A percentile compares a stretch with the other conserved stretches of the same genome.
Conservation (phyloP, 345 rosid species). For the Viola odorata region DNA sequence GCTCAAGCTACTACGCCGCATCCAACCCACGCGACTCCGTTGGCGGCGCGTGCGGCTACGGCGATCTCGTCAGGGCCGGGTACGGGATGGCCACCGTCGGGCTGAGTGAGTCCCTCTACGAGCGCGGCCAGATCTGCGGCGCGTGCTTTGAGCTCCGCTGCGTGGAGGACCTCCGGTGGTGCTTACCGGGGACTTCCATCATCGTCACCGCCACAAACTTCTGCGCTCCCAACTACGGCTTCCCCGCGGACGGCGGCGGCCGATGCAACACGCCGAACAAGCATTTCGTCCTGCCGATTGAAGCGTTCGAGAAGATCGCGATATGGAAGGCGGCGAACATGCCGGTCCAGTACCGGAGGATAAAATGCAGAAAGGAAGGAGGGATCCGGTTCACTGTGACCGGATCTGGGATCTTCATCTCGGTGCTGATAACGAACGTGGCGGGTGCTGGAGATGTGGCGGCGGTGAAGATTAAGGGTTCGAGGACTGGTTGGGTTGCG, state of each 20-base stretch:
- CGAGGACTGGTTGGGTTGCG: slow-evolving; percentile 91
- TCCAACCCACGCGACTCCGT: slow-evolving; percentile 76
- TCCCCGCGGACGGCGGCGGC: slow-evolving; percentile 75
- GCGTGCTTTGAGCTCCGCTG: slow-evolving; percentile 89
- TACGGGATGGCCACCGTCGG: slow-evolving; percentile 95
- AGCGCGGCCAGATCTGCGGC: slow-evolving; percentile 96
- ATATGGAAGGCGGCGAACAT: slow-evolving; percentile 97
- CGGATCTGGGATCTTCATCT: slow-evolving; percentile 75
- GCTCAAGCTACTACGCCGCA: slow-evolving; percentile 92
- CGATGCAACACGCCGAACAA: slow-evolving; percentile 86
- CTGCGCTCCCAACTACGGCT: slow-evolving; percentile 95
- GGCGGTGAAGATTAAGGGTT: slow-evolving; percentile 85
- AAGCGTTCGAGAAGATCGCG: slow-evolving; percentile 93
- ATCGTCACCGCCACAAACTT: slow-evolving; percentile 83
- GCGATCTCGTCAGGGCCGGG: slow-evolving; percentile 71
- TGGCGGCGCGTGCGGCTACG: slow-evolving; percentile 97
- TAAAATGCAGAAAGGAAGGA: slow-evolving; percentile 92
- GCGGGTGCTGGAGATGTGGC: slow-evolving; percentile 82
- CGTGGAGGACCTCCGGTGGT: slow-evolving; percentile 82
- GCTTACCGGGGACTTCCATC: slow-evolving; percentile 85
- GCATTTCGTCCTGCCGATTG: slow-evolving; percentile 91
- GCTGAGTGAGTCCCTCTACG: slow-evolving; percentile 66
- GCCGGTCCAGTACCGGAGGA: slow-evolving; percentile 94
- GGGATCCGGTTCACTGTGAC: slow-evolving; percentile 64
- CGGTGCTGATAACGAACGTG: slow-evolving; percentile 78